These are phyloP conservation scores for Mycena galopus DNA, from an alignment of 768 basidiomycete species.

Conservation along the genomic window DNA sequence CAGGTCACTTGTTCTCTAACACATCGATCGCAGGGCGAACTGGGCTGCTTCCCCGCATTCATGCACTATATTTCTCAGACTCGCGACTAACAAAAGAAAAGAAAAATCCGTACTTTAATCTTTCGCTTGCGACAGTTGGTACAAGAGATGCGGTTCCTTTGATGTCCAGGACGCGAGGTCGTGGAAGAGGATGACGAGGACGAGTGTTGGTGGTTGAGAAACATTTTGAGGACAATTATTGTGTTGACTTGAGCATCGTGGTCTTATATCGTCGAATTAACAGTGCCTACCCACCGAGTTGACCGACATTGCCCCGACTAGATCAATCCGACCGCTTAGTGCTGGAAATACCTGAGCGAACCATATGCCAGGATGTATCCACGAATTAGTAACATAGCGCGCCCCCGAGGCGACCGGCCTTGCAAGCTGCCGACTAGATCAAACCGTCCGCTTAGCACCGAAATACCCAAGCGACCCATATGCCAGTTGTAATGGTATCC, in stretches of 20 bases:
- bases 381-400: too few species aligned
- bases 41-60: not conserved
- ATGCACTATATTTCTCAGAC: slow-evolving; percentile 15
- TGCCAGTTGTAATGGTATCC: not conserved
- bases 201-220: not conserved
- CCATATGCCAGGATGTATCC: not conserved
- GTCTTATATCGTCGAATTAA: not conserved
- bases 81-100: not conserved
- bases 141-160: slow-evolving; percentile 17
- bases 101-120: not conserved
- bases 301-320: not conserved
- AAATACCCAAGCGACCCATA: too few species aligned
- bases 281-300: not conserved
- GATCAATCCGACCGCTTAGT: not conserved
- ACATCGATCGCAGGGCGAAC: slow-evolving; percentile 24
- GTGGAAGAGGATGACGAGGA: not conserved
- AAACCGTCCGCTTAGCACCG: not conserved
- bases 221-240: not conserved
- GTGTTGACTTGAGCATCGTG: not conserved
- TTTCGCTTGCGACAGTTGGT: not conserved
- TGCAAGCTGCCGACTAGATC: not conserved
- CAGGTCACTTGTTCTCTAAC: slow-evolving; percentile 21
- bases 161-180: slow-evolving; percentile 6
- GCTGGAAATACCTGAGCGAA: not conserved
- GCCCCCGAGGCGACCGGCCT: not conserved